Evolutionary conservation across 306 rosid species (phyloP), one percentile per base, ranked within the genome.

Genomic region (Dalbergia cochinchinensis): DNA sequence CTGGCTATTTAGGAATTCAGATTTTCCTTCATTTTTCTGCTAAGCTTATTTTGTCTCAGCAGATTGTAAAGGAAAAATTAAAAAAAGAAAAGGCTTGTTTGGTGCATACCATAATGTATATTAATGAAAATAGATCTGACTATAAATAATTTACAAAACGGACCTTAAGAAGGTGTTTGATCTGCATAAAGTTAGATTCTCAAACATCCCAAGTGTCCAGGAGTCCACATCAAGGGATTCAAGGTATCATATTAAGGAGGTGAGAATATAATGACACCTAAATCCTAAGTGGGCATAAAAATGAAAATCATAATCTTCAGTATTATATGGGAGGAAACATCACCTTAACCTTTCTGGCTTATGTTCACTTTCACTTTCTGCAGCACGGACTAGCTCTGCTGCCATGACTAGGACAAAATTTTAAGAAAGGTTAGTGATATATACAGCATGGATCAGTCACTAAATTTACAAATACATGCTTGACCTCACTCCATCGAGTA

Each of bases 301-400:
- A 48, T 20, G 53, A 53, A 66, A 5, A 9, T 50, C 10, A 55
- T 54, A 20, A 20, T 63, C 12, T 35, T 57, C 57, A 20, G 39
- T 78, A 67, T 14, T 58, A 60, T 15, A 64, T 76, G 55, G 78
- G 41, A 37, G 57, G 78, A 83, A 61, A 76, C 11, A 7, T 85
- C 74, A 90, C 99, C 97, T 87, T 81, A 94, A 91, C 83, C 91
- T 91, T 86, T 94, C 95, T 31, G 92, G 97, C 81, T 84, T 86
- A 7, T 83, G 84, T 69, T 88, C 65, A 74, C 67, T 73, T 90
- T 92, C 97, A 73, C 59, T 86, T 83, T 88, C 87, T 54, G 91
- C 94, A 26, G 80, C 80, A 57, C 92, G 94, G 47, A 94, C 92
- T 44, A 94, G 87, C 86, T 92, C 99, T 59, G 97, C 97, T 63